Evolutionary conservation across 257 asterid genomes (phyloP).

Genomic region (Scutellaria barbata): DNA sequence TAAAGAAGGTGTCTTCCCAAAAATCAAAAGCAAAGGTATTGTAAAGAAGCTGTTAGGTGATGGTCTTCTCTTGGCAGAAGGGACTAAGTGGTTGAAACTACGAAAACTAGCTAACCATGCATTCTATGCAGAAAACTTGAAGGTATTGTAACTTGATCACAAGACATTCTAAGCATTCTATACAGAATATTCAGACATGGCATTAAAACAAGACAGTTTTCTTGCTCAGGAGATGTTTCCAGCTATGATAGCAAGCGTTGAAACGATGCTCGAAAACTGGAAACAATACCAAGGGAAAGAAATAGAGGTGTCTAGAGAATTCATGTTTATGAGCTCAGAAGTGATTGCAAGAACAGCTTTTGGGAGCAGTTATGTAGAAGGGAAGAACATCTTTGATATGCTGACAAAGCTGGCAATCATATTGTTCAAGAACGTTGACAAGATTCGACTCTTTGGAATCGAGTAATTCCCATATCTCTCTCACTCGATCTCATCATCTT

Average conservation of each 20-base stretch:
- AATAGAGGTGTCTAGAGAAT: slow-evolving; percentile 46
- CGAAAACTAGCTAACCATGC: slow-evolving; percentile 67
- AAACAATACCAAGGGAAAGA: slow-evolving; percentile 47
- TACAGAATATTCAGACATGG: neutral
- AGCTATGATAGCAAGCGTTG: slow-evolving; percentile 59
- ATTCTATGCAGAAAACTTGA: slow-evolving; percentile 62
- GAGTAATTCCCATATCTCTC: slow-evolving; percentile 34
- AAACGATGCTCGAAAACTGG: slow-evolving; percentile 57
- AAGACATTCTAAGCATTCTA: too few species aligned
- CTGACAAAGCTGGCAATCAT: slow-evolving; percentile 42
- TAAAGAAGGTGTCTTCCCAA: slow-evolving; percentile 46
- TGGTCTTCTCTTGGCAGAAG: slow-evolving; percentile 50
- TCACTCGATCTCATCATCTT: neutral
- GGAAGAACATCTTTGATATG: slow-evolving; percentile 61
- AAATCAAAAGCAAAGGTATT: slow-evolving; percentile 37
- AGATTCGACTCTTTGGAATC: slow-evolving; percentile 37
- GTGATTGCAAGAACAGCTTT: slow-evolving; percentile 71
- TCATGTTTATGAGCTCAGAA: slow-evolving; percentile 52
- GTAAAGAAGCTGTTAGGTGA: slow-evolving; percentile 52
- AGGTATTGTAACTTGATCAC: slow-evolving; percentile 30
- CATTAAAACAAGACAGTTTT: neutral
- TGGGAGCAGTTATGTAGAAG: slow-evolving; percentile 71
- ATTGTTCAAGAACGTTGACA: slow-evolving; percentile 31
- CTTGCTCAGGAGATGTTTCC: slow-evolving; percentile 55
- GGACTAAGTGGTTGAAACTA: slow-evolving; percentile 56